A percentile compares a stretch with the other conserved stretches of the same genome.
Conservation (phyloP, 139 green algal genomes). For the Dunaliella primolecta region DNA sequence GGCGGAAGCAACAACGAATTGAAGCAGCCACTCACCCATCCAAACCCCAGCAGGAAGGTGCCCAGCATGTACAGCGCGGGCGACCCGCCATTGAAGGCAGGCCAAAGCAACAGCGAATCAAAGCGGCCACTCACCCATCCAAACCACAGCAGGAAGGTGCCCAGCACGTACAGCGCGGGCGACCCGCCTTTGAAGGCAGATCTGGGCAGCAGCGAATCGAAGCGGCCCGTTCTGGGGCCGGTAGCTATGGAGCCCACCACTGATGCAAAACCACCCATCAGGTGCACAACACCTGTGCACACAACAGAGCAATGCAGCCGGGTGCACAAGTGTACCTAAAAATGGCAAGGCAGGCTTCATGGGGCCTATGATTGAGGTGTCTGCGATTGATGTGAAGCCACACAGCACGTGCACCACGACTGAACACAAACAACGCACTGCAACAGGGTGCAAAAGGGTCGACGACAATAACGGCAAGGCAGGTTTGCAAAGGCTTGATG, state of each 20-base stretch:
- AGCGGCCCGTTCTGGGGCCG: slow-evolving; percentile 84
- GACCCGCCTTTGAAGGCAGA: slow-evolving; percentile 22
- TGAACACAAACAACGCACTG: no score
- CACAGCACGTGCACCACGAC: no score
- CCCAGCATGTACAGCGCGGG: slow-evolving; percentile 56
- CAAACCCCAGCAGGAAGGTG: slow-evolving; percentile 70
- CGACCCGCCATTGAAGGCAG: slow-evolving; percentile 48
- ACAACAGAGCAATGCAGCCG: no score
- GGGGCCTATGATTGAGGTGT: no score
- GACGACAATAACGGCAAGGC: no score
- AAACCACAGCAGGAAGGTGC: slow-evolving; percentile 71
- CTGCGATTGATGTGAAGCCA: no score
- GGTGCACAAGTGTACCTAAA: no score
- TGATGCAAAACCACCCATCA: slow-evolving; percentile 75
- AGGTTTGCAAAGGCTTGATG: no score
- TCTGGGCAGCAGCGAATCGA: slow-evolving; percentile 39
- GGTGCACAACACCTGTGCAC: slow-evolving; percentile 61
- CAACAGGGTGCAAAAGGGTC: no score
- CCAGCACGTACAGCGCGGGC: slow-evolving; percentile 46
- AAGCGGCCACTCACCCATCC: slow-evolving; percentile 73
- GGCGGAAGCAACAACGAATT: slow-evolving; percentile 21
- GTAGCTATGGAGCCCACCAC: slow-evolving; percentile 73
- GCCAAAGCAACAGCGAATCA: slow-evolving; percentile 22
- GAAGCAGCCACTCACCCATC: slow-evolving; percentile 80
- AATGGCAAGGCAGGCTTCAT: no score